Evolutionary conservation across 73 alveolate species (phyloP), one percentile per base, ranked within the genome.

Genomic region (Paraurostyla sp.): DNA sequence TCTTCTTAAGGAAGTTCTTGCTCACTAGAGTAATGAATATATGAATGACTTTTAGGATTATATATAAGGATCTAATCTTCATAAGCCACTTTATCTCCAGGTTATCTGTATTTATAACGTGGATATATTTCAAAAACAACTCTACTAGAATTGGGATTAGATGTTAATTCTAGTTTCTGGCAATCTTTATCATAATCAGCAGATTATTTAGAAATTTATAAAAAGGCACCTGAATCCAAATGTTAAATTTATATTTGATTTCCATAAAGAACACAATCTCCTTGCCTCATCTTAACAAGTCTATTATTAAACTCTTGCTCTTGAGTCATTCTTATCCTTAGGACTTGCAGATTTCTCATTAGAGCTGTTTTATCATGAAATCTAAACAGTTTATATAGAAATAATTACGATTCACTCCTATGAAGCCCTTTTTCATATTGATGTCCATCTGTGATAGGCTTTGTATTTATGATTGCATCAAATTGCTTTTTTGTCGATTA

Each of bases 241-340:
- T 87, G 93, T 38, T 15, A n/a, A 35, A 87, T 85, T 42, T 87
- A 71, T 27, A 87, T 78, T 33, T 87, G 81, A 41, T 33, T 30
- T 41, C 90, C 93, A 45, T 87, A 87, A 18, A 54, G 69, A 18
- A 85, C 89, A 18, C 48, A n/a, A 69, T 73, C 82, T 9, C 89
- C 89, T 9, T 82, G 71, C 27, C 57, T 43, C 2, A 29, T 82
- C 56, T 82, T 65, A 22, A 59, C 63, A 16, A 45, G 49, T 73
- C 87, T 45, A 16, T 16, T 1, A 35, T 73, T 73, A 50, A 48
- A 73, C 32, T 73, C 87, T 45, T 73, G 71, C 71, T 73, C 87
- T 73, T 73, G 36, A n/a, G 35, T 73, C 87, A 73, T 73, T 48
- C 87, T 45, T 4, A 73, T 30, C 27, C 46, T 45, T 32, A 16